Evolutionary conservation across 352 stramenopile species (phyloP).

Genomic region (Globisporangium lucens): DNA sequence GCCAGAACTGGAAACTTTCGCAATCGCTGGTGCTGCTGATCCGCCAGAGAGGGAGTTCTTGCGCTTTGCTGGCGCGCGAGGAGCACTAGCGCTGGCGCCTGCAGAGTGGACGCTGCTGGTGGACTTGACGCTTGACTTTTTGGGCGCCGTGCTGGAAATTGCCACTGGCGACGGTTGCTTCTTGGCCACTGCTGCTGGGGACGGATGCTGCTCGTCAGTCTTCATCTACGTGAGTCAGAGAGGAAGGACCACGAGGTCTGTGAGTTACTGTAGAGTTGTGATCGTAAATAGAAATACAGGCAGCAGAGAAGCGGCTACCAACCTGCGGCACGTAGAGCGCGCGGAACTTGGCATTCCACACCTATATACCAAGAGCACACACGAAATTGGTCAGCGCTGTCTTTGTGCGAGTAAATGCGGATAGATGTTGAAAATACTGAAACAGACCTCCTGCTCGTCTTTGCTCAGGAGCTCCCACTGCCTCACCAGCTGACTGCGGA

Average conservation of each 20-base stretch:
- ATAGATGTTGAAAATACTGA: background rate
- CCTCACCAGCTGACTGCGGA: slow-evolving; percentile 17
- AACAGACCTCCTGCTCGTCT: slow-evolving; percentile 30
- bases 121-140: background rate
- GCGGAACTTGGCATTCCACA: slow-evolving; percentile 17
- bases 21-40: background rate
- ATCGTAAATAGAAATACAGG: background rate
- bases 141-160: background rate
- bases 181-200: background rate
- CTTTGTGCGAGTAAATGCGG: background rate
- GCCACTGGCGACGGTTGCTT: slow-evolving; percentile 6
- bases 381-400: background rate
- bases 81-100: background rate
- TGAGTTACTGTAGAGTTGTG: background rate
- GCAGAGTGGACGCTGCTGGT: background rate
- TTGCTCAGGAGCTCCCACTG: slow-evolving; percentile 29
- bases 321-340: slow-evolving; percentile 5
- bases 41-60: slow-evolving; percentile 10
- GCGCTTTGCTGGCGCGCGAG: slow-evolving; percentile 7
- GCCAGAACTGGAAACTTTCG: background rate
- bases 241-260: background rate
- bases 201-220: background rate
- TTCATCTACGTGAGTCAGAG: background rate
- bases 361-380: background rate
- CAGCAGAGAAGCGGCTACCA: too few relatives aligned